phyloP scores from a whole-genome alignment of 805 yeast genomes.

The Vanderwaltozyma verrucispora region DNA sequence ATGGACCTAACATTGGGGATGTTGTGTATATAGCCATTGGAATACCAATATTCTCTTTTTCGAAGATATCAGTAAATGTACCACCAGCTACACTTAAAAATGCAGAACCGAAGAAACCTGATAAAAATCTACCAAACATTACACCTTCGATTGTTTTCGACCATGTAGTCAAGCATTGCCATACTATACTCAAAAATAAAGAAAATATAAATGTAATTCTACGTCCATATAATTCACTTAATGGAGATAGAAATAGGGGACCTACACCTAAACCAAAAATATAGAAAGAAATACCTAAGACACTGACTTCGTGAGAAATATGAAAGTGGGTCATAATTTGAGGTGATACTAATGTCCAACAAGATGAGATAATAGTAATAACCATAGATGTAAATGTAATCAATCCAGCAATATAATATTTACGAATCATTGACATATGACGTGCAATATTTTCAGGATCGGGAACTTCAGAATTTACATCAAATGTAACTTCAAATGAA shows the following conservation, averaged over 20 bases:
- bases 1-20: constrained; percentile 61
- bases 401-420: constrained; percentile 46
- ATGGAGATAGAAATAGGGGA: constrained; percentile 56
- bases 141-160: constrained; percentile 53
- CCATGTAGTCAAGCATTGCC: constrained; percentile 49
- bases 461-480: constrained; percentile 4
- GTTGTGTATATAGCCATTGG: constrained; percentile 61
- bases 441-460: constrained; percentile 27
- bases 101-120: constrained; percentile 67
- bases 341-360: constrained; percentile 52
- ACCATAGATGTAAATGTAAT: constrained; percentile 48
- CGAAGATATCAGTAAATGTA: constrained; percentile 60
- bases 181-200: constrained; percentile 44
- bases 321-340: constrained; percentile 38
- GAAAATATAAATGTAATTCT: constrained; percentile 49
- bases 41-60: constrained; percentile 47
- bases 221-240: constrained; percentile 60
- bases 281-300: constrained; percentile 52
- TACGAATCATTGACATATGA: constrained; percentile 35
- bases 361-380: constrained; percentile 60
- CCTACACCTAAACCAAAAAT: constrained; percentile 63
- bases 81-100: constrained; percentile 74
- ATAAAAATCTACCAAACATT: constrained; percentile 52
- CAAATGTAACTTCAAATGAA: constrained; percentile 24
- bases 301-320: constrained; percentile 44